phyloP scores from a whole-genome alignment of 2,329 filamentous ascomycete species.

The Hypoxylon sp. region DNA sequence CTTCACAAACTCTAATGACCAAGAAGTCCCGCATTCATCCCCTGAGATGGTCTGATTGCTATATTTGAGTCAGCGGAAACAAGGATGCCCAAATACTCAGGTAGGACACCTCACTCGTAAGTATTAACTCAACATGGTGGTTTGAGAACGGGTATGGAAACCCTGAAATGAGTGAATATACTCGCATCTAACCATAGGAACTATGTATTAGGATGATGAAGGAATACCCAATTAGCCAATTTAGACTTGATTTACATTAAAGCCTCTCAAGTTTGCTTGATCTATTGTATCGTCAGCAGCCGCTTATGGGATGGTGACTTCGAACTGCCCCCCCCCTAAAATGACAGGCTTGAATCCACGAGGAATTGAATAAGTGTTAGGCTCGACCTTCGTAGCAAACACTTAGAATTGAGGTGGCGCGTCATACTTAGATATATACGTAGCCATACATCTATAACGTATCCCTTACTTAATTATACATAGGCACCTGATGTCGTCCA shows the following conservation, averaged over 20 bases:
- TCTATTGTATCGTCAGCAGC: not conserved
- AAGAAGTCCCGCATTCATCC: not conserved
- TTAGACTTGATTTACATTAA: not conserved
- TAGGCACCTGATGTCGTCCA: not conserved
- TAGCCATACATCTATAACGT: not conserved
- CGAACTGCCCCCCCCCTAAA: not conserved
- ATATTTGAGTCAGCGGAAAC: not conserved
- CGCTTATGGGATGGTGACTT: not conserved
- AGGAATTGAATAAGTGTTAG: not conserved
- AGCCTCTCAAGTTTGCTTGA: not conserved
- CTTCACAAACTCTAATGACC: not conserved
- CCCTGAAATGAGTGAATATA: slow-evolving; percentile 1
- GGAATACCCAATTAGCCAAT: slow-evolving; percentile 7
- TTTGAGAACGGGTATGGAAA: slow-evolving; percentile 1
- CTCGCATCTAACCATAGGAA: not conserved
- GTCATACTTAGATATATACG: not conserved
- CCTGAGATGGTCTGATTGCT: not conserved
- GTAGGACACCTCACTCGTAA: not conserved
- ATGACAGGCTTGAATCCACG: not conserved
- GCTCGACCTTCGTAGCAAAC: not conserved
- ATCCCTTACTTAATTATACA: not conserved
- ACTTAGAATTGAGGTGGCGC: not conserved
- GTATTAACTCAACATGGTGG: slow-evolving; percentile 4
- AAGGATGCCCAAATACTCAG: not conserved
- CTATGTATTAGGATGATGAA: not conserved